Evolutionary conservation across 2,329 filamentous ascomycete genomes (phyloP).

Genomic region (Blumeriella jaapii): DNA sequence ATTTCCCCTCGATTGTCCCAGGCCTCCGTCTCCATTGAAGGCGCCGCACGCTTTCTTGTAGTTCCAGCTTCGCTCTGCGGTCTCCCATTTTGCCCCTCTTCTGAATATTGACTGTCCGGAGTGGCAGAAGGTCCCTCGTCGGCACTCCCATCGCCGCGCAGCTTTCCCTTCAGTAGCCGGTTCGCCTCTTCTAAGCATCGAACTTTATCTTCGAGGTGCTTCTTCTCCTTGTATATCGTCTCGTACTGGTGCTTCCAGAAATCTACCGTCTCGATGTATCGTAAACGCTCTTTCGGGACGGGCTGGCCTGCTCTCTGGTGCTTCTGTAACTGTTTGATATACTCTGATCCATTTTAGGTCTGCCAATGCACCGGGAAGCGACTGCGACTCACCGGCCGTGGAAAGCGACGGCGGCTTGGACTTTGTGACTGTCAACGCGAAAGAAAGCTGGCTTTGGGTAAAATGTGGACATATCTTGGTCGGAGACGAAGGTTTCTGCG

Average conservation of each 20-base stretch:
- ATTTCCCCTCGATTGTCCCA: constrained; percentile 1
- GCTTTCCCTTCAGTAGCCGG: constrained; percentile 2
- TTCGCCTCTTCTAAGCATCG: constrained; percentile 11
- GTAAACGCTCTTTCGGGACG: constrained; percentile 5
- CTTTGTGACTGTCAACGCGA: constrained; percentile 20
- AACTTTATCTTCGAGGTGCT: constrained; percentile 17
- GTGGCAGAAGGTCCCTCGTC: neutral
- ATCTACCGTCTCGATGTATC: constrained; percentile 20
- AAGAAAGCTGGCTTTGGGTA: constrained; percentile 17
- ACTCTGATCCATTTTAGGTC: constrained; percentile 15
- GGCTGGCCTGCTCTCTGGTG: constrained; percentile 9
- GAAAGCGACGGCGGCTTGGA: constrained; percentile 14
- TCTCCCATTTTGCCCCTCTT: neutral
- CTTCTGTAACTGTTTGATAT: constrained; percentile 16
- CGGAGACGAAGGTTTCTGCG: too few species aligned
- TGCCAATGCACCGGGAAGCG: neutral
- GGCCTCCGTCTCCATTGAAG: neutral
- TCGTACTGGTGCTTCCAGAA: constrained; percentile 24
- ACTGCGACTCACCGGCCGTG: constrained; percentile 13
- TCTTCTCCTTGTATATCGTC: constrained; percentile 16
- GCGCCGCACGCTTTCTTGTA: constrained; percentile 6
- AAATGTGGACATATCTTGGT: constrained; percentile 9
- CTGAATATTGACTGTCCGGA: too few species aligned
- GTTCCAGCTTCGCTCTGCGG: neutral
- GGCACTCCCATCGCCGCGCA: neutral